A percentile compares a stretch with the other conserved stretches of the same genome.
Conservation (phyloP, 2,329 filamentous ascomycete species). For the Hawksworthiomyces lignivorus region DNA sequence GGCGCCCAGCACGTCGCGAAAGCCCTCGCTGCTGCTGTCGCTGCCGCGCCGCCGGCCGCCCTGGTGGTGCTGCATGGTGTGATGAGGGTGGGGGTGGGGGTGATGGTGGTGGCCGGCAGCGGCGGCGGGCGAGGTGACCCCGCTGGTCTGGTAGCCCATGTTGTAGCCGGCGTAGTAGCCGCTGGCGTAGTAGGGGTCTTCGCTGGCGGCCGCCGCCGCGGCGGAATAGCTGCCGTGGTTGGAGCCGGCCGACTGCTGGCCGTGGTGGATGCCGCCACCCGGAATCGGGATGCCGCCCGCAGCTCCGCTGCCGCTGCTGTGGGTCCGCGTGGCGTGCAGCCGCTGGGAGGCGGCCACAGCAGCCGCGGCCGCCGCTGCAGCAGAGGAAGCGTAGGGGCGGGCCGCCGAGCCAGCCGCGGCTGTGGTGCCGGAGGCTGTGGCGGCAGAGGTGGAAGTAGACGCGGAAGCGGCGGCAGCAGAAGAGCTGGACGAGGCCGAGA, state of each 20-base stretch:
- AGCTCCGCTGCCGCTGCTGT: background rate
- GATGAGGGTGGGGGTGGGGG: no score
- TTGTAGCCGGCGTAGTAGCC: conserved; percentile 16
- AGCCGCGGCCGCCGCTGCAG: conserved; percentile 13
- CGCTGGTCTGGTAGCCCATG: conserved; percentile 15
- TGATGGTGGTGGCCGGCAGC: no score
- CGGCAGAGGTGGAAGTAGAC: conserved; percentile 17
- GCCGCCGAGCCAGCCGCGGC: conserved; percentile 7
- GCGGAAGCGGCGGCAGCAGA: conserved; percentile 17
- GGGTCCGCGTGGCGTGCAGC: conserved; percentile 10
- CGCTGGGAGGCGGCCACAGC: conserved; percentile 14
- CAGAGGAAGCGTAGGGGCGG: conserved; percentile 12
- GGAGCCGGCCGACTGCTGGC: conserved; percentile 2
- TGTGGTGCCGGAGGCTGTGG: conserved; percentile 9
- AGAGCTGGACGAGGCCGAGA: background rate
- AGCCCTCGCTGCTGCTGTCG: conserved; percentile 69
- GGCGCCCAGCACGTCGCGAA: conserved; percentile 61
- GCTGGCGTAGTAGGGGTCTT: conserved; percentile 11
- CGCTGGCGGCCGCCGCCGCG: background rate
- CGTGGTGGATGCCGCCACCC: background rate
- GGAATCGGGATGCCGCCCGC: background rate
- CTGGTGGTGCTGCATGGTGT: conserved; percentile 17
- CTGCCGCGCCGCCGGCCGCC: conserved; percentile 54
- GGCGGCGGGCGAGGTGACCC: conserved; percentile 11
- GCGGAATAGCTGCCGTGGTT: background rate